These are phyloP conservation scores for Zygnema circumcarinatum DNA, from an alignment of 139 green algal genomes.

Conservation along the genomic window DNA sequence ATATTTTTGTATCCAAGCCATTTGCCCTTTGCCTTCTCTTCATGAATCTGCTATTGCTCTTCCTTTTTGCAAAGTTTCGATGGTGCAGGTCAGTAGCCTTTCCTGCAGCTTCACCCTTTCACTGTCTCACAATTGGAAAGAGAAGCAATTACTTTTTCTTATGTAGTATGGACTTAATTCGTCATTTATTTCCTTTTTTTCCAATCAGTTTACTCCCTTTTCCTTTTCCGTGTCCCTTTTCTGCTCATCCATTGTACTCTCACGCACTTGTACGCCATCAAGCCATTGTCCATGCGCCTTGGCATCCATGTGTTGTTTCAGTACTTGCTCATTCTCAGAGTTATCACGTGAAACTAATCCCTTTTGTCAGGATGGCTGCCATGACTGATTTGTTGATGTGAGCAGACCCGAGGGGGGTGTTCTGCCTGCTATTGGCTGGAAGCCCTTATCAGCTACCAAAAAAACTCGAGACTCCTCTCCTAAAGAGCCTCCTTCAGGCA, in stretches of 20 bases:
- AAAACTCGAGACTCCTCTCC: neutral
- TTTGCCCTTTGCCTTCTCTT: constrained; percentile 71
- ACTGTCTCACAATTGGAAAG: neutral
- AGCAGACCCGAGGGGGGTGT: constrained; percentile 28
- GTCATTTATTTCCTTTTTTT: neutral
- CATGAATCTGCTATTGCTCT: constrained; percentile 70
- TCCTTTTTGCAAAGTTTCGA: constrained; percentile 64
- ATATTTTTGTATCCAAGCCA: constrained; percentile 69
- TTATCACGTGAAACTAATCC: no score
- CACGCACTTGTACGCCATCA: neutral
- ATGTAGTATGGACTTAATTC: neutral
- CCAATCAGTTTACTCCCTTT: neutral
- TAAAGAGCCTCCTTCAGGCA: neutral
- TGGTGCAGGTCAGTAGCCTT: constrained; percentile 63
- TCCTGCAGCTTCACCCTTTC: neutral
- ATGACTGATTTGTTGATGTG: no score
- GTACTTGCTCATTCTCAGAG: neutral
- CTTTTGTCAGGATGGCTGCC: no score
- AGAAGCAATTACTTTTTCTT: neutral
- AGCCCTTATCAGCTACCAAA: neutral
- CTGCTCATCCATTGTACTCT: neutral
- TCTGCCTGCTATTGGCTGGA: constrained; percentile 16
- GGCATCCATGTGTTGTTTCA: neutral
- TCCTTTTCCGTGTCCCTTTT: neutral
- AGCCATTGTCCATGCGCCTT: neutral